Evolutionary conservation across 495 filamentous ascomycete species (phyloP).

Genomic region (Cryomyces minteri): DNA sequence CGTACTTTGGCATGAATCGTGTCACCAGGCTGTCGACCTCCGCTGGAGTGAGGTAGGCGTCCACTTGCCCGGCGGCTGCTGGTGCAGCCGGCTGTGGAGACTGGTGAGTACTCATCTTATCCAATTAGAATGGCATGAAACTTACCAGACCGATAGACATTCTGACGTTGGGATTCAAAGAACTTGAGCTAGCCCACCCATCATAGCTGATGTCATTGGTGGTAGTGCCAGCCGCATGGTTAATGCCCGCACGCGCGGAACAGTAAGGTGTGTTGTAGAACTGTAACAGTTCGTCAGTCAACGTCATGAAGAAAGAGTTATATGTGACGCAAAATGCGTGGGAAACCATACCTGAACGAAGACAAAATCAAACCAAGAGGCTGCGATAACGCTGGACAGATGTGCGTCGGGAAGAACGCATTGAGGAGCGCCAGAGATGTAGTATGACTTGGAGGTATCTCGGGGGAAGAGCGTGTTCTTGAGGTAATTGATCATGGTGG

Average conservation of each 20-base stretch:
- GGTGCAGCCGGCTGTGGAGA: slow-evolving; percentile 13
- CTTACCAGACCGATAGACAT: slow-evolving; percentile 23
- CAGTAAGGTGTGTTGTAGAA: slow-evolving; percentile 29
- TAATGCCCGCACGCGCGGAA: slow-evolving; percentile 28
- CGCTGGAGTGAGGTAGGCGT: slow-evolving; percentile 27
- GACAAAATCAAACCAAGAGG: slow-evolving; percentile 20
- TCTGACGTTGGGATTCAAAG: slow-evolving; percentile 20
- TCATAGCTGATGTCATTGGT: slow-evolving; percentile 20
- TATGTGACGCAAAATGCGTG: too few species aligned
- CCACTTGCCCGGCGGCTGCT: slow-evolving; percentile 13
- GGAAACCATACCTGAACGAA: not conserved
- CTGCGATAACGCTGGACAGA: slow-evolving; percentile 12
- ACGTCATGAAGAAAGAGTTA: too few species aligned
- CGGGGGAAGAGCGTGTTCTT: slow-evolving; percentile 7
- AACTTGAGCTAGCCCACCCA: slow-evolving; percentile 19
- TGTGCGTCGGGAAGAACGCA: slow-evolving; percentile 20
- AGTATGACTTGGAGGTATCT: slow-evolving; percentile 12
- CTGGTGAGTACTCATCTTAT: not conserved
- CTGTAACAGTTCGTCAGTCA: slow-evolving; percentile 8
- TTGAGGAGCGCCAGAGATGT: slow-evolving; percentile 24
- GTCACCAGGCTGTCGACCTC: slow-evolving; percentile 31
- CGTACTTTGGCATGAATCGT: slow-evolving; percentile 29
- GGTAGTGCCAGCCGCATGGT: slow-evolving; percentile 13
- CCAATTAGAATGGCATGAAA: not conserved
- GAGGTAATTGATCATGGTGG: slow-evolving; percentile 15